Conservation (phyloP, 108 stramenopile species). For the Nitzschia inconspicua region DNA sequence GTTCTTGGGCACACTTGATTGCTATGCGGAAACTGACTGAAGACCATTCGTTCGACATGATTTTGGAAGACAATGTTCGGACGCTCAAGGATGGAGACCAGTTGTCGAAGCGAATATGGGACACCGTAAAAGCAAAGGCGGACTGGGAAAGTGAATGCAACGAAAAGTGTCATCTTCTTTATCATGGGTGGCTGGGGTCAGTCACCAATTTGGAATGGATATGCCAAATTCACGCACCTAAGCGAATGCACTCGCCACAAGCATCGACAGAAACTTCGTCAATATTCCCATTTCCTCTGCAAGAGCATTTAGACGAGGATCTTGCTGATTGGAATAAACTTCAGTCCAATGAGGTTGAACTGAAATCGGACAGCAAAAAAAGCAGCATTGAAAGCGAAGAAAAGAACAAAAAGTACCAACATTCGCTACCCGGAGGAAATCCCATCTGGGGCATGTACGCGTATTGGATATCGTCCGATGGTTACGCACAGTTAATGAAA, state of each 20-base stretch:
- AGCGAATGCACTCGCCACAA: constrained; percentile 16
- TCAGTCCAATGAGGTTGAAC: background rate
- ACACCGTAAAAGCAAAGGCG: constrained; percentile 38
- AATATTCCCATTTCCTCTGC: constrained; percentile 64
- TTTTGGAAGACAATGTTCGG: constrained; percentile 87
- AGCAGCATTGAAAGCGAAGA: constrained; percentile 10
- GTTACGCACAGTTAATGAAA: constrained; percentile 49
- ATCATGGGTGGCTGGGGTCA: constrained; percentile 83
- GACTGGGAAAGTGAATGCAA: constrained; percentile 12
- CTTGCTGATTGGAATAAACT: background rate
- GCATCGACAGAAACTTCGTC: background rate
- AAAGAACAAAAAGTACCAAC: constrained; percentile 2
- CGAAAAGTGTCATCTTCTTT: constrained; percentile 63
- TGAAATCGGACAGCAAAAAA: background rate
- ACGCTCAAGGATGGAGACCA: constrained; percentile 27
- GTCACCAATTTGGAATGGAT: constrained; percentile 72
- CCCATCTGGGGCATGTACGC: constrained; percentile 81
- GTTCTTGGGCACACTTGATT: constrained; percentile 78
- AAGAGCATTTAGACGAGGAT: constrained; percentile 45
- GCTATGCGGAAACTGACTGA: constrained; percentile 66
- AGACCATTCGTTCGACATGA: constrained; percentile 65
- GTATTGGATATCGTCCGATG: constrained; percentile 69
- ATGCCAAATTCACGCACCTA: constrained; percentile 49
- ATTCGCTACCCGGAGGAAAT: constrained; percentile 66
- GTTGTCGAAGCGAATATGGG: constrained; percentile 61